These are phyloP conservation scores for Emmonsiellopsis sp. DNA, from an alignment of 2,329 filamentous ascomycete species.

Conservation along the genomic window DNA sequence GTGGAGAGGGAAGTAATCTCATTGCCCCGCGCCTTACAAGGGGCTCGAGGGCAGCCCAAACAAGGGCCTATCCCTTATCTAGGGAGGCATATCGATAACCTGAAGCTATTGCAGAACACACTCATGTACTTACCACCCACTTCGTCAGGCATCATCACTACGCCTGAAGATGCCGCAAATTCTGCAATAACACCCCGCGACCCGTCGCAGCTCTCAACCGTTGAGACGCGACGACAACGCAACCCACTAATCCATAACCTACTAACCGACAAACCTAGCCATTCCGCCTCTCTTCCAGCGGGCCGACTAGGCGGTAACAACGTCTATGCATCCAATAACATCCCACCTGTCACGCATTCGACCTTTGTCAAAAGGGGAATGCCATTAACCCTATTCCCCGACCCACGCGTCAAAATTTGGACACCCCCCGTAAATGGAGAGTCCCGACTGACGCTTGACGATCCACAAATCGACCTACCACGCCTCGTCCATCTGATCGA, in stretches of 20 bases:
- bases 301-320: slow-evolving; percentile 46
- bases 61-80: slow-evolving; percentile 14
- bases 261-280: slow-evolving; percentile 85
- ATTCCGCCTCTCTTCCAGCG: slow-evolving; percentile 80
- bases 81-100: slow-evolving; percentile 56
- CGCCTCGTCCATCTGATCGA: slow-evolving; percentile 82
- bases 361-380: slow-evolving; percentile 89
- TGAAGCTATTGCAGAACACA: slow-evolving; percentile 60
- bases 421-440: slow-evolving; percentile 50
- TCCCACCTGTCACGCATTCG: slow-evolving; percentile 43
- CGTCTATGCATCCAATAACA: slow-evolving; percentile 22
- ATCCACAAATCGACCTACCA: slow-evolving; percentile 71
- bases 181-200: slow-evolving; percentile 30
- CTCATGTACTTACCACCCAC: slow-evolving; percentile 70
- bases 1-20: slow-evolving; percentile 21
- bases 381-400: slow-evolving; percentile 73
- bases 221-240: slow-evolving; percentile 50
- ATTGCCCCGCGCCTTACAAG: slow-evolving; percentile 13
- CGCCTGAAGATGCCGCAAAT: slow-evolving; percentile 69
- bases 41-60: slow-evolving; percentile 4
- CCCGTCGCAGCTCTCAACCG: slow-evolving; percentile 32
- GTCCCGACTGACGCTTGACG: slow-evolving; percentile 60
- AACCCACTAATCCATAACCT: slow-evolving; percentile 95
- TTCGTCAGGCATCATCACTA: slow-evolving; percentile 82
- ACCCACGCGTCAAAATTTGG: slow-evolving; percentile 60